phyloP scores from a whole-genome alignment of 2,329 filamentous ascomycete genomes.

The Colletotrichum sp. region DNA sequence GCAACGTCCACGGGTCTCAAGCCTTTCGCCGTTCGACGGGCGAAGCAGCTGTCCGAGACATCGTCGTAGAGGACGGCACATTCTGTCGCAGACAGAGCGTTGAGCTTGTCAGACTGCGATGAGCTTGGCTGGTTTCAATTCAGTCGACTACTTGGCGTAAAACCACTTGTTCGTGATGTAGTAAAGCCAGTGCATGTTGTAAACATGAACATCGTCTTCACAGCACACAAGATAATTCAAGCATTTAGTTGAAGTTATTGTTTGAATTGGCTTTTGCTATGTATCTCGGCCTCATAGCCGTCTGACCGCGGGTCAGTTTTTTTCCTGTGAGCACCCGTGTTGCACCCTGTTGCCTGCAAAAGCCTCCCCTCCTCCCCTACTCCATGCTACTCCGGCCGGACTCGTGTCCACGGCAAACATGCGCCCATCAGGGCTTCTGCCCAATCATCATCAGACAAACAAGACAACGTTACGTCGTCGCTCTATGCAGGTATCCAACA shows the following conservation, averaged over 20 bases:
- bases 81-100: not conserved
- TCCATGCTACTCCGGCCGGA: not conserved
- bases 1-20: not conserved
- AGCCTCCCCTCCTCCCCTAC: not conserved
- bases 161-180: too few relatives aligned
- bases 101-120: not conserved
- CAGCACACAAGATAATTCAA: too few relatives aligned
- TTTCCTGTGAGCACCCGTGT: not conserved
- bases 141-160: not conserved
- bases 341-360: conserved; percentile 6
- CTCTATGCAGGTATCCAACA: conserved; percentile 19
- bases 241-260: not conserved
- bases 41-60: not conserved
- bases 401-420: not conserved
- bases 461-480: conserved; percentile 1
- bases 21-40: not conserved
- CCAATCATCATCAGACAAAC: not conserved
- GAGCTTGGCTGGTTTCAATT: not conserved
- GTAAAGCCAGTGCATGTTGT: too few relatives aligned
- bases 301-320: not conserved
- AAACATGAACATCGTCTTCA: too few relatives aligned
- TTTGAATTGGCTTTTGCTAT: conserved; percentile 4
- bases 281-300: not conserved
- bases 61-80: not conserved
- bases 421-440: not conserved